Percentiles rank a stretch among this genome's conserved stretches.
Conservation (phyloP, 225 moss, liverwort and hornwort genomes). For the Takakia lepidozioides region DNA sequence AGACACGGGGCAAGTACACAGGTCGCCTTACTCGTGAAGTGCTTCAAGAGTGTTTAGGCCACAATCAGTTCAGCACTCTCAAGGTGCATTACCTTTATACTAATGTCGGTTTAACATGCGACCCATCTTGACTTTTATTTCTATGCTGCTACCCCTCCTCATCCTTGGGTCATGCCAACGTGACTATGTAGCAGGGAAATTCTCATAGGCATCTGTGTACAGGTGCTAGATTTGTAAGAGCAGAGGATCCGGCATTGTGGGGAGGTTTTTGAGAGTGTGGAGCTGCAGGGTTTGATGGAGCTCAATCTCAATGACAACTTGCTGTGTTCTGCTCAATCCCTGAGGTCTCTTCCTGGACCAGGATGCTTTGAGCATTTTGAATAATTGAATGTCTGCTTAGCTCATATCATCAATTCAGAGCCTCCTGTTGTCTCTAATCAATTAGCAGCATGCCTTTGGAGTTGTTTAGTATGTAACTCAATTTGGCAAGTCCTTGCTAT, state of each 20-base stretch:
- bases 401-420: no score
- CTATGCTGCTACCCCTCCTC: no score
- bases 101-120: not conserved
- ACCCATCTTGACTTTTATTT: no score
- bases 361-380: no score
- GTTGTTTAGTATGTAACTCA: no score
- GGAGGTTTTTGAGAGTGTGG: constrained; percentile 63
- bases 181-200: no score
- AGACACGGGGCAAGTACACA: constrained; percentile 60
- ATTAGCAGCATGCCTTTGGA: no score
- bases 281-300: constrained; percentile 60
- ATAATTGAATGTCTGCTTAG: no score
- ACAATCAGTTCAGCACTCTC: constrained; percentile 44
- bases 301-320: constrained; percentile 90
- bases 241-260: constrained; percentile 82
- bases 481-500: no score
- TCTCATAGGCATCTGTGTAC: no score
- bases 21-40: constrained; percentile 72
- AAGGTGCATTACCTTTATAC: constrained; percentile 25
- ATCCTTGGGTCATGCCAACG: no score
- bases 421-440: no score
- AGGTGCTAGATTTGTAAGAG: constrained; percentile 78
- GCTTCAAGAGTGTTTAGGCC: constrained; percentile 52
- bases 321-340: constrained; percentile 61
- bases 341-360: constrained; percentile 47